phyloP scores from a whole-genome alignment of 2,329 filamentous ascomycete genomes.

The Xylariaceae sp. region DNA sequence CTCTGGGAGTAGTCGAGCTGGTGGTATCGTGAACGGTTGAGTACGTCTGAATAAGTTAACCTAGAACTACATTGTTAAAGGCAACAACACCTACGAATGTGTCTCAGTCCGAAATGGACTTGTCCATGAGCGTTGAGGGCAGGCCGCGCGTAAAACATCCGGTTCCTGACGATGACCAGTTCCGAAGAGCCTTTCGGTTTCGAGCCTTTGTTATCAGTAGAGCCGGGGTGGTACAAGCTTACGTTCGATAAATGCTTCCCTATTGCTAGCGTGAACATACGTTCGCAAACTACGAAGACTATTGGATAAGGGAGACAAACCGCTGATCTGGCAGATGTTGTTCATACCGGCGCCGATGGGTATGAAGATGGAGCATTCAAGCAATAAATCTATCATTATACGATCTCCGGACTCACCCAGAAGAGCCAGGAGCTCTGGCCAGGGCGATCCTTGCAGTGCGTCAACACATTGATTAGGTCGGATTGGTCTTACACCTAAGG shows the following conservation, averaged over 20 bases:
- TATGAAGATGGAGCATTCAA: constrained; percentile 74
- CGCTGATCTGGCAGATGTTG: constrained; percentile 77
- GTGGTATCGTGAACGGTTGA: constrained; percentile 63
- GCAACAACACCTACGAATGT: constrained; percentile 65
- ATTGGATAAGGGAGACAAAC: too few relatives aligned
- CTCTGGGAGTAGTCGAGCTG: constrained; percentile 9
- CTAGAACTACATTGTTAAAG: background rate
- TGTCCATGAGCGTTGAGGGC: constrained; percentile 63
- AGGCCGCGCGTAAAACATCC: constrained; percentile 81
- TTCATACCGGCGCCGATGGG: constrained; percentile 54
- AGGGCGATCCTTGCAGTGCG: constrained; percentile 64
- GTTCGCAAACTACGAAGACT: background rate
- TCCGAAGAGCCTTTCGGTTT: constrained; percentile 43
- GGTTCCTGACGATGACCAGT: constrained; percentile 73
- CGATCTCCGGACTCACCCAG: constrained; percentile 71
- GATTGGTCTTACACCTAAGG: constrained; percentile 54
- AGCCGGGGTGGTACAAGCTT: constrained; percentile 22
- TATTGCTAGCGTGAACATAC: constrained; percentile 24
- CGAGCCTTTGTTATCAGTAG: constrained; percentile 1
- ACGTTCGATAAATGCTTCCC: constrained; percentile 50
- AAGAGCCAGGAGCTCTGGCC: constrained; percentile 70
- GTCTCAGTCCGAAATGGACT: constrained; percentile 70
- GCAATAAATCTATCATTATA: constrained; percentile 72
- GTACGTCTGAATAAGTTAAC: constrained; percentile 57
- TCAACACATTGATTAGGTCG: constrained; percentile 68